phyloP scores from a whole-genome alignment of 495 filamentous ascomycete genomes.

The Penicillium ucsense region DNA sequence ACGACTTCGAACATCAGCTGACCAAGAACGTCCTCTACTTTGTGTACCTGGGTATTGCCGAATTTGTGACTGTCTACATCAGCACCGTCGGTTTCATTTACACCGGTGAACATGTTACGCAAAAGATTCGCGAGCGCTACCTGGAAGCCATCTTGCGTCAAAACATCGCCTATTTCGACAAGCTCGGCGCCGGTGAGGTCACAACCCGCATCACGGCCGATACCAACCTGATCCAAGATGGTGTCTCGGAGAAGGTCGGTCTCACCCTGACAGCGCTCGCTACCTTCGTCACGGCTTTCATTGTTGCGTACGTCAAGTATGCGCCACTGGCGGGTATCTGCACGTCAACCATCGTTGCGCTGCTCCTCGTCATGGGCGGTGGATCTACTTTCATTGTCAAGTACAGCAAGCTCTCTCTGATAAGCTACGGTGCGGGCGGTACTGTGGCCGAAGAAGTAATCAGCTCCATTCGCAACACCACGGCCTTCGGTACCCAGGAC shows the following conservation, averaged over 20 bases:
- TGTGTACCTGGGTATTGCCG: constrained; percentile 77
- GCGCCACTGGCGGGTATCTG: constrained; percentile 81
- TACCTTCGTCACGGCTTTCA: constrained; percentile 79
- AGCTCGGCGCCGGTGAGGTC: constrained; percentile 82
- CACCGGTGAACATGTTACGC: constrained; percentile 78
- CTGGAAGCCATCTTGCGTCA: constrained; percentile 75
- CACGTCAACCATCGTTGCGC: constrained; percentile 63
- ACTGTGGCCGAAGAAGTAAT: constrained; percentile 92
- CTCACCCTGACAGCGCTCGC: constrained; percentile 64
- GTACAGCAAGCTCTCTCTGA: constrained; percentile 65
- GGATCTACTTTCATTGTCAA: constrained; percentile 67
- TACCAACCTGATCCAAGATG: constrained; percentile 81
- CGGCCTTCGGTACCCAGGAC: constrained; percentile 85
- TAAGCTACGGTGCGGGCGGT: constrained; percentile 73
- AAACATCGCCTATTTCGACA: constrained; percentile 90
- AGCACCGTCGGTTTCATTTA: constrained; percentile 88
- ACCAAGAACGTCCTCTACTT: constrained; percentile 71
- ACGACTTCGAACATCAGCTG: constrained; percentile 51
- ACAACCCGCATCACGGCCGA: constrained; percentile 88
- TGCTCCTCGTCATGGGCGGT: constrained; percentile 63
- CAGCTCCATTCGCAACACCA: constrained; percentile 86
- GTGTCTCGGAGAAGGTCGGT: constrained; percentile 77
- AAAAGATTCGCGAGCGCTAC: constrained; percentile 78
- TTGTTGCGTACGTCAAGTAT: constrained; percentile 78
- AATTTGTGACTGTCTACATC: constrained; percentile 74